Evolutionary conservation across 352 stramenopile species (phyloP).

Genomic region (Phytopythium vexans): DNA sequence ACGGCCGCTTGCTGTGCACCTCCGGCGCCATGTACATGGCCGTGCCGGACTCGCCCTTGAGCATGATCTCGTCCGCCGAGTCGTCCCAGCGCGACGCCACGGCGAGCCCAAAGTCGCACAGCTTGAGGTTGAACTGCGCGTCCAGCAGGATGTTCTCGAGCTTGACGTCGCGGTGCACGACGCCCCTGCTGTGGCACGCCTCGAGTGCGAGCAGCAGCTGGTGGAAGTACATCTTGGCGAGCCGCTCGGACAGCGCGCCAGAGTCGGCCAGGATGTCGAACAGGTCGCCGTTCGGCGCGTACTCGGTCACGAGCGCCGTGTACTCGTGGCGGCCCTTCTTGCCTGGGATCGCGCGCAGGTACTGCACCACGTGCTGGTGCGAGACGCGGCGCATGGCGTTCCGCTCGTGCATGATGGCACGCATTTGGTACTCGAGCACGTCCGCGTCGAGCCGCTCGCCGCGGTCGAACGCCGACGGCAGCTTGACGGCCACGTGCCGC

Average conservation of each 20-base stretch:
- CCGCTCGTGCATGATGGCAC: conserved; percentile 61
- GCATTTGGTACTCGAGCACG: conserved; percentile 58
- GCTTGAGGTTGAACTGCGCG: conserved; percentile 75
- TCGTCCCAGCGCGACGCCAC: conserved; percentile 24
- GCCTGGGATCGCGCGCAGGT: conserved; percentile 35
- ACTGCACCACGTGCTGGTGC: conserved; percentile 59
- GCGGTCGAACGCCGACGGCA: conserved; percentile 44
- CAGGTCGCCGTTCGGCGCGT: conserved; percentile 72
- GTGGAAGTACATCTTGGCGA: conserved; percentile 69
- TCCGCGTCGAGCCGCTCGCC: conserved; percentile 13
- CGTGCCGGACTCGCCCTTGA: conserved; percentile 72
- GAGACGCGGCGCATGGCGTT: conserved; percentile 47
- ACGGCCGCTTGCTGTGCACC: conserved; percentile 47
- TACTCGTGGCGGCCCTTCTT: conserved; percentile 42
- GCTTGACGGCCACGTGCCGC: conserved; percentile 66
- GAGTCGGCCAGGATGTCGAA: conserved; percentile 80
- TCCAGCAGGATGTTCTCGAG: conserved; percentile 91
- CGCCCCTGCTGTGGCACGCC: conserved; percentile 64
- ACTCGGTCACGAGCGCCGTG: conserved; percentile 76
- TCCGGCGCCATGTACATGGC: conserved; percentile 88
- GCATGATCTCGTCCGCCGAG: conserved; percentile 26
- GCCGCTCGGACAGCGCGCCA: conserved; percentile 50
- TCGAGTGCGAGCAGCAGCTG: conserved; percentile 72
- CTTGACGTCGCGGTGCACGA: conserved; percentile 89
- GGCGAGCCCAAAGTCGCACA: conserved; percentile 93